Percentiles rank a stretch among this genome's conserved stretches.
Evolutionary conservation across 345 rosid species (phyloP).

Genomic region (Syzygium jambos): DNA sequence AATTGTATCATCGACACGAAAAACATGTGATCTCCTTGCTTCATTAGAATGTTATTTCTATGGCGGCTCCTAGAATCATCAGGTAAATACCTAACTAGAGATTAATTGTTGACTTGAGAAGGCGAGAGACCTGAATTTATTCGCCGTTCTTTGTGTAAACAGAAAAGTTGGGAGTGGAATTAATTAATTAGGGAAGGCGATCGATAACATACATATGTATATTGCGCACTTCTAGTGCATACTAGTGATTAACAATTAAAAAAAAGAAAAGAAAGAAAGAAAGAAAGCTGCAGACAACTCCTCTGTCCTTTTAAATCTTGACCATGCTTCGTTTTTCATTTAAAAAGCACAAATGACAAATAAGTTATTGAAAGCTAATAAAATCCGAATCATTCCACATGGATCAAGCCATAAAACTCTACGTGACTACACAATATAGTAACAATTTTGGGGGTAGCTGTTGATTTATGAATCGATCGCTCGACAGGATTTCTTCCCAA

Average conservation of each 20-base stretch:
- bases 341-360: not conserved
- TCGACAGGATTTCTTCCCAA: not conserved
- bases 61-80: not conserved
- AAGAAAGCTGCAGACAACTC: not conserved
- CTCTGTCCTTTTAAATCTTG: not conserved
- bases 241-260: not conserved
- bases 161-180: not conserved
- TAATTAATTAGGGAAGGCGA: not conserved
- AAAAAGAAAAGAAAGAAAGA: rapidly evolving
- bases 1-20: not conserved
- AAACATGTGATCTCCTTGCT: not conserved
- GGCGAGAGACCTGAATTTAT: not conserved
- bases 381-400: not conserved
- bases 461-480: not conserved
- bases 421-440: too few relatives aligned
- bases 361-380: not conserved
- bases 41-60: not conserved
- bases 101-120: not conserved
- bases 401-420: not conserved
- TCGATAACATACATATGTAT: not conserved
- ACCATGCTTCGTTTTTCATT: not conserved
- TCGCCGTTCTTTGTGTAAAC: not conserved
- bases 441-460: not conserved
- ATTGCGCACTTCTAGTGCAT: not conserved
- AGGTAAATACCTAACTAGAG: not conserved